Base-by-base conservation (phyloP, 176 grass and related monocot species). In the Carex littledalei region DNA sequence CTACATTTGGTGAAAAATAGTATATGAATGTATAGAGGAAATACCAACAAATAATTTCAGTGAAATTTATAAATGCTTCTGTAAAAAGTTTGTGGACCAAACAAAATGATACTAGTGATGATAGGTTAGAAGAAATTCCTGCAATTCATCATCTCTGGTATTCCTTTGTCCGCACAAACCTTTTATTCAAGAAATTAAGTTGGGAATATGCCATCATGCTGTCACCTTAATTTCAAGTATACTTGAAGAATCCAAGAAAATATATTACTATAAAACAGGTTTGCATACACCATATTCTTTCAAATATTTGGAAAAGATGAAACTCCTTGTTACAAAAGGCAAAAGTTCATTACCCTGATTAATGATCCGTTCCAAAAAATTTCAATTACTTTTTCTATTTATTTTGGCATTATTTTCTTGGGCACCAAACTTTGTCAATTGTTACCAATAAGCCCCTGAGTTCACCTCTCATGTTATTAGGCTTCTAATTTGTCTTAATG, bases 41-140 rank as follows among this genome's bases (percentile, higher is more conserved):
- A 49, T 14, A 49, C 9, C n/a, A 73, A 72, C 18, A 63, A 49
- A 3, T 8, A 45, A n/a, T 20, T 71, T 16, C 3, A 10, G 67
- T 41, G 16, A 71, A 32, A 43, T 41, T 41, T 43, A 20, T 43
- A 10, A 1, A 3, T 70, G 35, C 41, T 74, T 50, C 18, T 50
- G 35, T 2, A 22, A 49, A 50, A 50, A 22, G 24, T 77, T 31
- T 55, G 10, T 7, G n/a, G 16, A 77, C 45, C 21, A 77, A 77
- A 53, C 20, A 53, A 54, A 77, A 77, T 55, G 73, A 77, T 77
- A 53, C n/a, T 15, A 31, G 73, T 77, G 73, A 77, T 77, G 47
- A 54, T 77, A 77, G 47, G 45, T 13, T 43, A 15, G 10, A 29
- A 77, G 21, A 31, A 54, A 77, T 77, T 77, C 49, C 11, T 56